A percentile compares a stretch with the other conserved stretches of the same genome.
Conservation (phyloP, 805 yeast genomes). For the Ascoidea rubescens region DNA sequence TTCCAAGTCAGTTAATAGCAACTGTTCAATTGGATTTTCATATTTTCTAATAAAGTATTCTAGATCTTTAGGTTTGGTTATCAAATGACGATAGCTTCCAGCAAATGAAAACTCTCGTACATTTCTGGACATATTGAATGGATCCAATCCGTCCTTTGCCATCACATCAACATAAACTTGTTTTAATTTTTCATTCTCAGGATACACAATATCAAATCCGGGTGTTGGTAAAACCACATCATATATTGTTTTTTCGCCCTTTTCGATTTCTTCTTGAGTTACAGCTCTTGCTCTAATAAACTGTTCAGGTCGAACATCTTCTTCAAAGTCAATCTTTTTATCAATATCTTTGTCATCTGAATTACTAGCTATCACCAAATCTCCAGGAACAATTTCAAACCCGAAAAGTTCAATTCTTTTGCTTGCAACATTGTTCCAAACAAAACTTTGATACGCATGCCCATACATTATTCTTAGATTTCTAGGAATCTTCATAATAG, state of each 20-base stretch:
- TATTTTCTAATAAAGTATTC: slow-evolving; percentile 54
- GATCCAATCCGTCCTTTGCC: slow-evolving; percentile 74
- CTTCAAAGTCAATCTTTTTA: slow-evolving; percentile 34
- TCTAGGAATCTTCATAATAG: slow-evolving; percentile 82
- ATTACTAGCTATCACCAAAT: slow-evolving; percentile 42
- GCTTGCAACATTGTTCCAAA: slow-evolving; percentile 85
- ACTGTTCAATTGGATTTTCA: slow-evolving; percentile 46
- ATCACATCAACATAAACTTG: slow-evolving; percentile 56
- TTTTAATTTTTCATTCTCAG: slow-evolving; percentile 46
- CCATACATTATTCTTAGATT: slow-evolving; percentile 89
- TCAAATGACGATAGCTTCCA: slow-evolving; percentile 72
- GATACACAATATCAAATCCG: slow-evolving; percentile 85
- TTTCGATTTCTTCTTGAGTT: slow-evolving; percentile 55
- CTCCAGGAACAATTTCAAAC: slow-evolving; percentile 60
- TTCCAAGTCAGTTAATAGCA: slow-evolving; percentile 71
- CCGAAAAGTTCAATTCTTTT: slow-evolving; percentile 65
- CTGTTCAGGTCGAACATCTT: slow-evolving; percentile 48
- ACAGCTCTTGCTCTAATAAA: slow-evolving; percentile 60
- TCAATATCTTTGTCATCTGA: slow-evolving; percentile 17
- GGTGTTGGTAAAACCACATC: slow-evolving; percentile 95
- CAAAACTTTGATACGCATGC: slow-evolving; percentile 92
- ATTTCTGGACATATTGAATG: slow-evolving; percentile 70
- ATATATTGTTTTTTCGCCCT: slow-evolving; percentile 46
- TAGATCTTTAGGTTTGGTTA: slow-evolving; percentile 51
- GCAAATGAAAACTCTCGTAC: slow-evolving; percentile 83